These are phyloP conservation scores for Phytopythium sindhum DNA, from an alignment of 352 stramenopile genomes.

Conservation along the genomic window DNA sequence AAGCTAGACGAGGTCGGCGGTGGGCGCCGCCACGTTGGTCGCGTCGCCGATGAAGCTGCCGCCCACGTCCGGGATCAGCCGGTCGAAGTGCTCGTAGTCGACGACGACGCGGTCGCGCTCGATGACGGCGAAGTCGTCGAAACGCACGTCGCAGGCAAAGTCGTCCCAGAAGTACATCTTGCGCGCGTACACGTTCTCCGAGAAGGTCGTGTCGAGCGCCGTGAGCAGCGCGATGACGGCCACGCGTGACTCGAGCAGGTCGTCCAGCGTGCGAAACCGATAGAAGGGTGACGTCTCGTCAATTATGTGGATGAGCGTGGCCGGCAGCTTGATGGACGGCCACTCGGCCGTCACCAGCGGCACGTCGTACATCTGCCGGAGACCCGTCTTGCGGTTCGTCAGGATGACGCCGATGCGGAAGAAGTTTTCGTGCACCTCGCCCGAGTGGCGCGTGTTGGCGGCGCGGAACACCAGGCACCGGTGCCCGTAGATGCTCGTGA, in stretches of 20 bases:
- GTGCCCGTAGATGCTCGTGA: conserved; percentile 71
- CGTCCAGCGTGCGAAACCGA: conserved; percentile 66
- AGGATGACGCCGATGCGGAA: conserved; percentile 83
- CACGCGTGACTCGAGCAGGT: conserved; percentile 69
- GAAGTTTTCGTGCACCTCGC: conserved; percentile 80
- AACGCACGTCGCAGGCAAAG: conserved; percentile 78
- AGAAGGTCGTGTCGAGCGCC: conserved; percentile 82
- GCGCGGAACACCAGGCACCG: conserved; percentile 78
- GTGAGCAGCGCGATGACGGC: conserved; percentile 77
- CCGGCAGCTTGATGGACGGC: conserved; percentile 79
- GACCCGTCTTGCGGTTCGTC: conserved; percentile 74
- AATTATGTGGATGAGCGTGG: conserved; percentile 82
- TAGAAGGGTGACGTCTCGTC: conserved; percentile 77
- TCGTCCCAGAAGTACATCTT: conserved; percentile 89
- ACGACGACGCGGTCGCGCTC: conserved; percentile 61
- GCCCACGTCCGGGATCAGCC: conserved; percentile 31
- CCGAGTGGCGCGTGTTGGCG: conserved; percentile 73
- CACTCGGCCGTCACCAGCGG: conserved; percentile 74
- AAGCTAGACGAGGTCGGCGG: conserved; percentile 19
- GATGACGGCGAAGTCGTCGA: conserved; percentile 74
- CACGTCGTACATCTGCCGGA: conserved; percentile 82
- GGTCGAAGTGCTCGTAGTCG: conserved; percentile 69
- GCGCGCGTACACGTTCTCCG: conserved; percentile 81
- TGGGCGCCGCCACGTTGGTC: conserved; percentile 13
- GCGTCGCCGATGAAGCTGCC: conserved; percentile 23